Evolutionary conservation across 345 rosid species (phyloP), one percentile per base, ranked within the genome.

Genomic region (Citrus cavaleriei): DNA sequence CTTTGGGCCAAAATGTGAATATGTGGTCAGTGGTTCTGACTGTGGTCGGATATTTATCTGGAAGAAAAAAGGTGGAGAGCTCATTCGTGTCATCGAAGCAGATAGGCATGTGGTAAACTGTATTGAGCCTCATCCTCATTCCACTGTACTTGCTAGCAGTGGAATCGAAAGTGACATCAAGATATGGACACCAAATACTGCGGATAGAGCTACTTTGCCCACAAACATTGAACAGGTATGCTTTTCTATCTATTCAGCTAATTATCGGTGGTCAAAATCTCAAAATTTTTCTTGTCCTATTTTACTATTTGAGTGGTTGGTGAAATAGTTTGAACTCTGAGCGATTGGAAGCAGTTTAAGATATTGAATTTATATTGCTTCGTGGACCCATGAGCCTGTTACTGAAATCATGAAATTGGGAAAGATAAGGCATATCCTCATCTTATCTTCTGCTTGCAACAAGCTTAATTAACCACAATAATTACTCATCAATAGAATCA

Each of bases 21-120:
- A 92, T 84, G 99, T 96, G 83, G 90, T 87, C 78, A 96, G 98
- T 30, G 99, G 99, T 22, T 96, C 99, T 46, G 98, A 96, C 81
- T 96, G 99, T 84, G 99, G 99, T 35, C 86, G 93, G 70, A 89
- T 93, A 75, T 96, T 96, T 83, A 90, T 94, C 38, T 96, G 99
- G 99, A 91, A 83, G 89, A 96, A 90, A 78, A 91, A 87, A 78
- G 87, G 84, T 21, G 97, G 98, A 72, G 86, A 90, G 84, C 94
- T 93, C 57, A 65, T 94, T 67, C 94, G 92, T 80, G 92, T 90
- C 62, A 91, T 96, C 86, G 90, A 89, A 86, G 97, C 88, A 14
- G 98, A 96, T 86, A 89, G 62, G 81, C 73, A 88, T 81, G 83
- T 90, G n/a, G 98, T 96, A 34, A 96, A 96, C 87, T 94, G 99